phyloP scores from a whole-genome alignment of 768 basidiomycete species.

The Clathrus columnatus region DNA sequence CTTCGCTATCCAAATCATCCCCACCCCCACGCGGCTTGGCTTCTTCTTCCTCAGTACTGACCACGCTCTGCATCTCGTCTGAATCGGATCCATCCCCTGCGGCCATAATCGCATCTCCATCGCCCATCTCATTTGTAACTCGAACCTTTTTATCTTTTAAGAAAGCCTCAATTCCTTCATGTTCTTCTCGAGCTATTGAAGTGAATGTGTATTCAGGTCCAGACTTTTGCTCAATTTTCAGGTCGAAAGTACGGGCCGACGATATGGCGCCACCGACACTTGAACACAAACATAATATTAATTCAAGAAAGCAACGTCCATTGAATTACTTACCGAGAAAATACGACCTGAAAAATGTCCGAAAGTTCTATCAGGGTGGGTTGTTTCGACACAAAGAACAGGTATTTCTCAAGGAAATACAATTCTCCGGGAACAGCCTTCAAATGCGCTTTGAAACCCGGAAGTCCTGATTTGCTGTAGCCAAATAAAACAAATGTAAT shows the following conservation, averaged over 20 bases:
- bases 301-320: not conserved
- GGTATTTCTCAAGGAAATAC: slow-evolving; percentile 95
- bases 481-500: not conserved
- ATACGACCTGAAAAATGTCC: slow-evolving; percentile 83
- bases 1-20: slow-evolving; percentile 74
- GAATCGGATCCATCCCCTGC: slow-evolving; percentile 64
- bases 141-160: slow-evolving; percentile 85
- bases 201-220: slow-evolving; percentile 86
- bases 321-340: slow-evolving; percentile 53
- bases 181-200: slow-evolving; percentile 93
- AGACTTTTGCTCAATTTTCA: slow-evolving; percentile 78
- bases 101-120: slow-evolving; percentile 67
- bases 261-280: slow-evolving; percentile 81
- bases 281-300: not conserved
- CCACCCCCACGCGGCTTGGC: slow-evolving; percentile 42
- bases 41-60: slow-evolving; percentile 56
- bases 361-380: slow-evolving; percentile 84
- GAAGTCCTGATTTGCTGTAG: slow-evolving; percentile 74
- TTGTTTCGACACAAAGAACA: slow-evolving; percentile 96
- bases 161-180: slow-evolving; percentile 76
- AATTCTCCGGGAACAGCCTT: slow-evolving; percentile 96
- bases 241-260: slow-evolving; percentile 87
- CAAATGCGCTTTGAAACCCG: slow-evolving; percentile 95
- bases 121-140: slow-evolving; percentile 94
- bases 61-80: slow-evolving; percentile 77